Base-by-base conservation (phyloP, 1,284 basidiomycete species). In the Cryptococcus sp. region DNA sequence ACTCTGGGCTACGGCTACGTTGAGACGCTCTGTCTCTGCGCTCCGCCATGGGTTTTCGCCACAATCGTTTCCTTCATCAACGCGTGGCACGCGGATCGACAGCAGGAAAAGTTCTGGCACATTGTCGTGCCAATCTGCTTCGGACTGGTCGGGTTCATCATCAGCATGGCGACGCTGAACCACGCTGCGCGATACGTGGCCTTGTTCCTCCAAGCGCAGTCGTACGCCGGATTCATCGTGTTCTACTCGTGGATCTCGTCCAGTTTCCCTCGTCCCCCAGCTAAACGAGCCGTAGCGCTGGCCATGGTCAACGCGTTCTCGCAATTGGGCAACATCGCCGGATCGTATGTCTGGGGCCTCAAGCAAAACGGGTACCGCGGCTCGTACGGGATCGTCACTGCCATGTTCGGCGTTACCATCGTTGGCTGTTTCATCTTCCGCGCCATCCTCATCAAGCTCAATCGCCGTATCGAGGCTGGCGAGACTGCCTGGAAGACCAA, bases 31-130 rank as follows among this genome's bases (percentile, higher is more conserved):
- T 77, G 88, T 44, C 79, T 88, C 82, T 53, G 86, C 82, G 87
- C 88, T 65, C 73, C 87, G 73, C 89, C 89, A 3, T 92, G 87
- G 84, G 77, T 85, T 15, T 85, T 90, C 72, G 84, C 88, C 1
- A 84, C 85, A 5, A 75, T 85, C 22, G 80, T 84, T 42, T 58
- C 65, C 2, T 82, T 84, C 59, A 38, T 84, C 49, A 87, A 84
- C 69, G 86, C 87, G 2, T 85, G 86, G 82, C 83, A 88, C 72
- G 84, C 86, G 7, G 90, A 93, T 75, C 81, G 81, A 60, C 71
- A 68, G 3, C 72, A 75, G 54, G 75, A 78, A 64, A 74, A 75
- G 64, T 89, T 84, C 77, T 86, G 87, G 79, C 88, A 89, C 70
- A 82, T 88, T 31, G 75, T 83, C 10, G 78, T 60, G 7, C 74